A percentile compares a stretch with the other conserved stretches of the same genome.
Conservation (phyloP, 257 asterid genomes). For the Ilex aquifolium region DNA sequence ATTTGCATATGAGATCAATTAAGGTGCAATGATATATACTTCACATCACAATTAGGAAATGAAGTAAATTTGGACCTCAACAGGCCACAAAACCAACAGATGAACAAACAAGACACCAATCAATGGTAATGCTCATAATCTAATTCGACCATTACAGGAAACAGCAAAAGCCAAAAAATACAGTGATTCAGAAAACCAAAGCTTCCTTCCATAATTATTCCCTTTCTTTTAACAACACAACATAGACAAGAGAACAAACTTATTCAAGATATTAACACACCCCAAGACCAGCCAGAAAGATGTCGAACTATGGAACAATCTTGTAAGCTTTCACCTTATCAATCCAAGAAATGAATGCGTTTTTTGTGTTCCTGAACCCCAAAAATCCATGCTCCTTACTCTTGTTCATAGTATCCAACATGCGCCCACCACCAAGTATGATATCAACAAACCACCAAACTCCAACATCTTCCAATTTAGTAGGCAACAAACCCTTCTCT, state of each 20-base stretch:
- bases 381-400: constrained; percentile 93
- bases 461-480: constrained; percentile 69
- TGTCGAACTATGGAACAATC: constrained; percentile 50
- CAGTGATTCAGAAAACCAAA: not conserved
- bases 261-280: not conserved
- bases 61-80: too few relatives aligned
- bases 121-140: too few relatives aligned
- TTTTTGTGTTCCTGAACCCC: constrained; percentile 84
- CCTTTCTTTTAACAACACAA: not conserved
- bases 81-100: too few relatives aligned
- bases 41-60: too few relatives aligned
- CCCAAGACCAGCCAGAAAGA: not conserved
- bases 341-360: constrained; percentile 71
- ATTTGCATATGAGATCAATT: too few relatives aligned
- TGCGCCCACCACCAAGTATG: constrained; percentile 11
- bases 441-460: constrained; percentile 74
- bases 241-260: not conserved
- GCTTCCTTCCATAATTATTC: not conserved
- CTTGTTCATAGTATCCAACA: constrained; percentile 82
- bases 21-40: too few relatives aligned
- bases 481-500: constrained; percentile 52
- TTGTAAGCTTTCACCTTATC: constrained; percentile 75
- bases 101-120: too few relatives aligned
- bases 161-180: not conserved
- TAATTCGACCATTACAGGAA: not conserved